Percentiles rank a stretch among this genome's conserved stretches.
Evolutionary conservation across 345 rosid genomes (phyloP).

Genomic region (Corchorus capsularis): DNA sequence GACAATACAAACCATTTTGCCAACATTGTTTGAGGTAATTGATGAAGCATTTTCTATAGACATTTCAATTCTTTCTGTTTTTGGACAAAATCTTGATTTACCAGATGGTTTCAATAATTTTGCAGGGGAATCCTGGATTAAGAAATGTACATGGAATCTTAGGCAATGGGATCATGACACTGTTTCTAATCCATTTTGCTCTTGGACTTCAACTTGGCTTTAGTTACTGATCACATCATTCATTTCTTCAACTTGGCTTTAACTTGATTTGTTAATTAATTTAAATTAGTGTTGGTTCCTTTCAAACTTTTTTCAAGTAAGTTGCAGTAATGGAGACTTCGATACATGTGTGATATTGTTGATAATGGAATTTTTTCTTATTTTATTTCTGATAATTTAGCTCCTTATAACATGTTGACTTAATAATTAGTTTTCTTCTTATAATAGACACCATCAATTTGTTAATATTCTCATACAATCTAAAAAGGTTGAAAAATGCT

Average conservation of each 20-base stretch:
- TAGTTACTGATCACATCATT: slow-evolving; percentile 48
- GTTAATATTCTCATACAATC: too few species aligned
- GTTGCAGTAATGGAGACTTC: too few species aligned
- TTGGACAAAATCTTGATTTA: not conserved
- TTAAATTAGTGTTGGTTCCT: too few species aligned
- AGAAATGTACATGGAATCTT: slow-evolving; percentile 83
- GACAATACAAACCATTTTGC: slow-evolving; percentile 75
- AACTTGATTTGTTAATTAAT: too few species aligned
- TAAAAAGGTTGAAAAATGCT: too few species aligned
- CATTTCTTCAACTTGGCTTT: not conserved
- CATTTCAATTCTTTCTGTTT: not conserved
- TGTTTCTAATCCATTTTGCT: slow-evolving; percentile 76
- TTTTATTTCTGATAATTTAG: too few species aligned
- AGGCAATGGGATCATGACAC: slow-evolving; percentile 90
- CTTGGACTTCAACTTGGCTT: slow-evolving; percentile 94
- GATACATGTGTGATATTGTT: too few species aligned
- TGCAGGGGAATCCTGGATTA: slow-evolving; percentile 78
- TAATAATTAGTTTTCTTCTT: too few species aligned
- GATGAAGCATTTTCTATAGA: not conserved
- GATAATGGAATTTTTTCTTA: too few species aligned
- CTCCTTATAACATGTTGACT: too few species aligned
- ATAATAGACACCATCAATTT: too few species aligned
- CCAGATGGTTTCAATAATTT: not conserved
- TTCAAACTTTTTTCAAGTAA: too few species aligned
- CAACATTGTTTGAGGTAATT: slow-evolving; percentile 80